Base-by-base conservation (phyloP, 225 moss, liverwort and hornwort species). In the Bryum argenteum region DNA sequence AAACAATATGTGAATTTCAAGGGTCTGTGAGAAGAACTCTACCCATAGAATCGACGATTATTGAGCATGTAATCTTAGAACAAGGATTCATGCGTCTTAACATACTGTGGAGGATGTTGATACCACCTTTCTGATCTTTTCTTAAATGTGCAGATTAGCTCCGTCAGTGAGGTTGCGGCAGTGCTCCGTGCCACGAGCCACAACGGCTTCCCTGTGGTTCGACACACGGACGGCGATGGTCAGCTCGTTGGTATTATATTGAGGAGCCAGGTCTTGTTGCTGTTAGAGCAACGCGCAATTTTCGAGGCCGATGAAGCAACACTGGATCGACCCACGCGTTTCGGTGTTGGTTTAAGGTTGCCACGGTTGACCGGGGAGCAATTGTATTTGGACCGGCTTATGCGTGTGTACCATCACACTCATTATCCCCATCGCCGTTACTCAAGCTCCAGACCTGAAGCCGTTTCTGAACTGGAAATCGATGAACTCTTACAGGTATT, bases 341-440 rank as follows among this genome's bases (percentile, higher is more conserved):
- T 74, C 51, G 58, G 77, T 11, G 41, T 23, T 10, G 47, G 67
- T 50, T 67, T 77, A 13, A 75, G 78, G 44, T 19, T 79, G 58
- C 81, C 79, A 5, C 38, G 72, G 55, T 61, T 77, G 59, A 76
- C 78, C n/a, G 69, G 61, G 6, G 78, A 87, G 79, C 79, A 85
- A 47, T 70, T 43, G 38, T 82, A 75, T 55, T 73, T 90, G 76
- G 91, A 94, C 54, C 72, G 79, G 39, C 87, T 87, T 16, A 94
- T 92, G 94, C 83, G 91, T 19, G 87, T 87, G 13, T 94, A 90
- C 73, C 94, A 94, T 75, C 94, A 91, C 52, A 62, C 39, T 40
- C 94, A 94, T 76, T 62, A 94, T 73, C 90, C 91, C 62, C 94
- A 94, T 75, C 81, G 76, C 40, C 82, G 91, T 52, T 89, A 87